Evolutionary conservation across 2,329 filamentous ascomycete genomes (phyloP).

Genomic region (Trichoderma endophyticum): DNA sequence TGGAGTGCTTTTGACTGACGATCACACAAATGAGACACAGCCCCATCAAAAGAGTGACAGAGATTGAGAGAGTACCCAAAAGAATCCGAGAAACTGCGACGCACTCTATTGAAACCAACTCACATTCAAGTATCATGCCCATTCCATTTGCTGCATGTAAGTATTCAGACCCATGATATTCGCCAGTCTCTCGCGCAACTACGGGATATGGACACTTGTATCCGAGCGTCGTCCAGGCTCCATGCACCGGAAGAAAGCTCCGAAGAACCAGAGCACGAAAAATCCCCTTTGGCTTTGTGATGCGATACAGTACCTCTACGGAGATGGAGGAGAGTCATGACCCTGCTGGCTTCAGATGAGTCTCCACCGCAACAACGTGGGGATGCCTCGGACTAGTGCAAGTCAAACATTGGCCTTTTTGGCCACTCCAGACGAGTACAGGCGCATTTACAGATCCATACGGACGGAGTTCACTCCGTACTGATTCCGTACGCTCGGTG

Average conservation of each 20-base stretch:
- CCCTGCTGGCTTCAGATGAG: neutral
- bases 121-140: neutral
- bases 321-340: neutral
- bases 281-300: neutral
- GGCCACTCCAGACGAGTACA: neutral
- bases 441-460: neutral
- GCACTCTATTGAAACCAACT: neutral
- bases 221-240: neutral
- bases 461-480: too few species aligned
- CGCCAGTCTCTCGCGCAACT: neutral
- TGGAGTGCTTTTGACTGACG: neutral
- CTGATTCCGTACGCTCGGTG: neutral
- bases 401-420: neutral
- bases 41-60: neutral
- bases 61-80: neutral
- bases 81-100: neutral
- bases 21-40: neutral
- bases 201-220: neutral
- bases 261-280: neutral
- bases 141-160: neutral
- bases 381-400: neutral
- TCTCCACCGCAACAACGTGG: neutral
- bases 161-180: neutral
- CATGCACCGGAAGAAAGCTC: neutral
- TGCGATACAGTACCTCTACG: neutral